Base-by-base conservation (phyloP, 2,329 filamentous ascomycete genomes). In the Xylaria sp. region DNA sequence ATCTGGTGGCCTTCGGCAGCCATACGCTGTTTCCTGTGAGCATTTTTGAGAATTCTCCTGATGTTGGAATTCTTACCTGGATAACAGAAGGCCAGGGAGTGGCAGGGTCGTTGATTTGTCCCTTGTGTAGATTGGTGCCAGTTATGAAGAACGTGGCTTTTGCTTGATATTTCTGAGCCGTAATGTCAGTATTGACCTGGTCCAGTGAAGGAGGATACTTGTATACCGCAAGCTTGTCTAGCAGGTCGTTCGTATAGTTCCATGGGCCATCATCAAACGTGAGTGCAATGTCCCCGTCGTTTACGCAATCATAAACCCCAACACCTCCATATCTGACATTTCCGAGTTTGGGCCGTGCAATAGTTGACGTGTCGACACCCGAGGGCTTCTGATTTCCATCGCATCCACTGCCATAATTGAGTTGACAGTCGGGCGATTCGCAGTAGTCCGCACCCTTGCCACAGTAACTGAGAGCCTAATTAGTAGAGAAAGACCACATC, bases 181-280 rank as follows among this genome's bases (percentile, higher is more conserved):
- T 31, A 23, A 28, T 54, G 67, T 77, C 61, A 76, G 75, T 46
- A 33, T 23, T 17, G 31, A 42, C 23, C 48, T 42, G 7, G 31
- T 36, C 6, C 2, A 42, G 31, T 31, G n/a, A 13, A 26, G 26
- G 51, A n/a, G 40, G 15, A 46, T 42, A 44, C 26, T 11, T 3
- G 38, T 71, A 17, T 72, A 79, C 77, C 46, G 74, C 71, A 54
- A 79, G 65, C 67, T 89, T 80, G 71, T 90, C 86, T 23, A 90
- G 81, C 23, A 91, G 82, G 69, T 88, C 84, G 40, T 80, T 77
- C 3, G 88, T 90, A 76, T 87, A 89, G n/a, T 82, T 79, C 65
- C 84, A 86, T 46, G 88, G 89, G 2, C 89, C 89, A 76, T 90
- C 89, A 71, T 90, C 88, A 72, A 86, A 90, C 1, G 88, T 90